Evolutionary conservation across 257 asterid genomes (phyloP), one percentile per base, ranked within the genome.

Genomic region (Forsythia viridissima): DNA sequence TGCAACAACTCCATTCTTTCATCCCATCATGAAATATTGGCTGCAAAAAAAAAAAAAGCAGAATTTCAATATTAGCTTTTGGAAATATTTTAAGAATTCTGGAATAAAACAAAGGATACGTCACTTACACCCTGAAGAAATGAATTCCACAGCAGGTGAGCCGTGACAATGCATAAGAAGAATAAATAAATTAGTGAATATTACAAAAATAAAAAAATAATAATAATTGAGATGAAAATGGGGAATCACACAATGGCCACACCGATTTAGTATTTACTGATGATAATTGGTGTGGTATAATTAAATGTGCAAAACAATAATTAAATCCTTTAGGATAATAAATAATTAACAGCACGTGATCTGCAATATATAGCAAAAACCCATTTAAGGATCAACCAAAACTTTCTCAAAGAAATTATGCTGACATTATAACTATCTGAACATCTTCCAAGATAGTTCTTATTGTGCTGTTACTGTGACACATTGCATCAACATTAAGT

Each of bases 1-100:
- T 95, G 96, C 99, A 95, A 83, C 99, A 95, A 87, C 97, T 92
- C 99, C 99, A 95, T 82, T 93, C 97, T 86, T 95, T 95, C 90
- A 81, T 95, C 77, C 99, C 99, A 80, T 95, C 97, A 43, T 93
- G 99, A 83, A 95, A 95, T 77, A 84, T 16, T 72, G 99, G 99
- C 99, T 95, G 94, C 57, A 61, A 77, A 80, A 8, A 51, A n/a
- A n/a, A n/a, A 77, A 51, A 77, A 51, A 63, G 73, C 20, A 71
- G 36, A 71, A 70, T 59, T 59, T 59, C 30, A 0, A 43, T 20
- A 11, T 15, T 16, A 71, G 40, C 4, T 41, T 71, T 71, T 30
- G 13, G 11, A 21, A 41, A 43, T 20, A 18, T 40, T 30, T 38
- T 52, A 43, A 24, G 11, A 8, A 59, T 18, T 59, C 4, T 3